phyloP scores from a whole-genome alignment of 352 stramenopile genomes.

The Phytophthora agathidicida region DNA sequence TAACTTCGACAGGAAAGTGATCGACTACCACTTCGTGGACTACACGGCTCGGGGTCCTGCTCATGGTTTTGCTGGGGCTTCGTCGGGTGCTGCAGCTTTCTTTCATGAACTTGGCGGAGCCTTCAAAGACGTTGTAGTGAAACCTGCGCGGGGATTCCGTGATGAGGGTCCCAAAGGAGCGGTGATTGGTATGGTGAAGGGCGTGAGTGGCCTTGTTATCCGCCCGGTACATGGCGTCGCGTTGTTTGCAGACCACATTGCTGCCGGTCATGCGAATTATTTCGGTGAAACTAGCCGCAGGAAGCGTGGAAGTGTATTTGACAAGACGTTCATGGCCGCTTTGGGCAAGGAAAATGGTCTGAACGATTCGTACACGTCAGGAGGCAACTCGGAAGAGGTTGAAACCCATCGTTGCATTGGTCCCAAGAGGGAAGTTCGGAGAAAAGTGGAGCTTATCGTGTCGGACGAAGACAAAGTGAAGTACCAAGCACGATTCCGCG shows the following conservation, averaged over 20 bases:
- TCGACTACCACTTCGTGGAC: constrained; percentile 61
- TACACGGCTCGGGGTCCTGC: constrained; percentile 55
- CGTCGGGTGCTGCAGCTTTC: constrained; percentile 50
- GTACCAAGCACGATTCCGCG: constrained; percentile 30
- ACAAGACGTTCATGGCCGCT: constrained; percentile 43
- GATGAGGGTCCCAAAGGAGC: constrained; percentile 57
- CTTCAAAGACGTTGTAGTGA: constrained; percentile 57
- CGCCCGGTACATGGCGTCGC: constrained; percentile 51
- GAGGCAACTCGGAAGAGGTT: constrained; percentile 26
- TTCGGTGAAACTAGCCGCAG: constrained; percentile 31
- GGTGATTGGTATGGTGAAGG: constrained; percentile 53
- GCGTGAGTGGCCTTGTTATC: constrained; percentile 46
- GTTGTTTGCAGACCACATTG: constrained; percentile 57
- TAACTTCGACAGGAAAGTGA: constrained; percentile 48
- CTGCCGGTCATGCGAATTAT: constrained; percentile 45
- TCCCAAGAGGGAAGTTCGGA: constrained; percentile 24
- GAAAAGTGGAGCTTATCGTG: constrained; percentile 33
- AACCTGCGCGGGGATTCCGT: constrained; percentile 47
- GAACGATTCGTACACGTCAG: constrained; percentile 24
- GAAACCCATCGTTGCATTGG: constrained; percentile 26
- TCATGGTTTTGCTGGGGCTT: constrained; percentile 39
- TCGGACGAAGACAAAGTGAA: constrained; percentile 29
- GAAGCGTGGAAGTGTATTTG: constrained; percentile 42
- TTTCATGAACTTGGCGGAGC: constrained; percentile 53
- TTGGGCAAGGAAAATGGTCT: constrained; percentile 39